phyloP scores from a whole-genome alignment of 2,329 filamentous ascomycete genomes.

The Knufia fluminis region DNA sequence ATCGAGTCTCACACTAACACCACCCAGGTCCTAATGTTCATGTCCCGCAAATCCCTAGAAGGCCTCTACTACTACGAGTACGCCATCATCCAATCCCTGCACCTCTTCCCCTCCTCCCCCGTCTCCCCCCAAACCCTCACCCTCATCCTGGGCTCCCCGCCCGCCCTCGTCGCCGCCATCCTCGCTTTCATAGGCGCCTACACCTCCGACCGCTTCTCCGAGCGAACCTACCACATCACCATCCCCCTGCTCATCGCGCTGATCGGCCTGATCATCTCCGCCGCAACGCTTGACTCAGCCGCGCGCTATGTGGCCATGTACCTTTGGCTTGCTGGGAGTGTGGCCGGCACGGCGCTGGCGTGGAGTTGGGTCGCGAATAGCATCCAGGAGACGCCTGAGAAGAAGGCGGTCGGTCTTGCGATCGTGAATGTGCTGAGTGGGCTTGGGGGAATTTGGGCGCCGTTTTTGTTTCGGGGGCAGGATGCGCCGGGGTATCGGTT shows the following conservation, averaged over 20 bases:
- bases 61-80: slow-evolving; percentile 34
- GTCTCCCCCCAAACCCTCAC: slow-evolving; percentile 34
- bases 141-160: slow-evolving; percentile 43
- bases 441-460: neutral
- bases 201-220: slow-evolving; percentile 22
- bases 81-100: too few species aligned
- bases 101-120: neutral
- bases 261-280: slow-evolving; percentile 45
- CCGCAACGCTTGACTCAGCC: slow-evolving; percentile 41
- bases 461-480: neutral
- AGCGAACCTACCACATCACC: slow-evolving; percentile 15
- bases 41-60: neutral
- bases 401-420: slow-evolving; percentile 1
- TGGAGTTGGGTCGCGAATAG: neutral
- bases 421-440: slow-evolving; percentile 1
- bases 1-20: slow-evolving; percentile 30
- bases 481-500: neutral
- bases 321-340: slow-evolving; percentile 23
- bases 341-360: neutral
- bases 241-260: slow-evolving; percentile 25
- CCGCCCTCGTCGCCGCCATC: slow-evolving; percentile 45
- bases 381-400: neutral
- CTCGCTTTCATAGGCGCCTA: slow-evolving; percentile 35
- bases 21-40: slow-evolving; percentile 21
- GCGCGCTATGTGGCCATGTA: slow-evolving; percentile 48